Base-by-base conservation (phyloP, 2,329 filamentous ascomycete species). In the Exophiala viscosa region DNA sequence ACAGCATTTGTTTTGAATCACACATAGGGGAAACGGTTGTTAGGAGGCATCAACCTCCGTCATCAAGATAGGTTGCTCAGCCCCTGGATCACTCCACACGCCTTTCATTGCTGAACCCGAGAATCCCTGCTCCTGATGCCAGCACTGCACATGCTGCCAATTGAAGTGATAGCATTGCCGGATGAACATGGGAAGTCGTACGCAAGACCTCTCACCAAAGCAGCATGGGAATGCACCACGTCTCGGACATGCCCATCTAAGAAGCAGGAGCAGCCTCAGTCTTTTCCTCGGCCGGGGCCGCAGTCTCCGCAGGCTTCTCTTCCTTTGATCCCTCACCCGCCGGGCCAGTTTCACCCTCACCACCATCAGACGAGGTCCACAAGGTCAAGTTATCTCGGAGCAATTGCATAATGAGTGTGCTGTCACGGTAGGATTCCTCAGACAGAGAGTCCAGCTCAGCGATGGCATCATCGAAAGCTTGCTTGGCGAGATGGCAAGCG, bases 351-450 rank as follows among this genome's bases (percentile, higher is more conserved):
- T 92, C 88, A 57, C 81, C 79, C 74, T 96, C 92, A 67, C 80
- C 85, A 66, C 83, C 88, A 72, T 96, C 91, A 55, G 90, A 95
- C 65, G 91, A 96, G 66, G 91, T 96, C 91, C 91, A 96, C 74
- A 96, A 87, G 63, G 91, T 96, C 61, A 97, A 82, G 83, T 96
- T 97, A 81, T 96, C 92, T 71, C 92, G 89, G 73, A 97, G 87
- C 60, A 97, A 83, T 82, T 97, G 92, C 92, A 96, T 97, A 81
- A 97, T 96, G 67, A 97, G 84, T 55, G 92, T 97, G 84, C 90
- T 96, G 78, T 97, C 92, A 70, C 91, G 89, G 87, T 97, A 96
- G 56, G 90, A 95, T 80, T 97, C 92, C 81, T 96, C 92, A 56
- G 90, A 95, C 62, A 97, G 82, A 46, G 90, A 95, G 81, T 97